Percentiles rank a stretch among this genome's conserved stretches.
These are phyloP conservation scores for Epithemia pelagica DNA, from an alignment of 108 stramenopile species.

Conservation along the genomic window DNA sequence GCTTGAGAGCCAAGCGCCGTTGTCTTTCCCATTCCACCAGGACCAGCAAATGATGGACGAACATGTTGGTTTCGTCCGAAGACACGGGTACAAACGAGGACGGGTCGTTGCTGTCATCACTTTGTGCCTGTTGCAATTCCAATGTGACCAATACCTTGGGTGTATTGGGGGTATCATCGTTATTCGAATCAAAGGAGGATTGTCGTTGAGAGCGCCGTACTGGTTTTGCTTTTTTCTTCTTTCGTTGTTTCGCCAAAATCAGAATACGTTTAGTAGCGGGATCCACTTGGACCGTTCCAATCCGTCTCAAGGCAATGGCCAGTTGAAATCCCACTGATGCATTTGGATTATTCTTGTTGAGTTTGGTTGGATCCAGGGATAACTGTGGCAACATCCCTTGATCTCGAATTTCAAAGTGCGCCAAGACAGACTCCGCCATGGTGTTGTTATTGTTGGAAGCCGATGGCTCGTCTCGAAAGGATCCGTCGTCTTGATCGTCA, in stretches of 20 bases:
- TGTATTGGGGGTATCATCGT: background rate
- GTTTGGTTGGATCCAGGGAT: background rate
- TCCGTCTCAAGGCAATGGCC: constrained; percentile 5
- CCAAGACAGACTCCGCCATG: background rate
- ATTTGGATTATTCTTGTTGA: background rate
- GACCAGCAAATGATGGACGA: constrained; percentile 38
- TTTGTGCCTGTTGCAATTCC: background rate
- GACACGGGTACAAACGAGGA: background rate
- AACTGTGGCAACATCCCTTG: background rate
- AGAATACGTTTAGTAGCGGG: background rate
- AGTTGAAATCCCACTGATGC: background rate
- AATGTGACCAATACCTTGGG: background rate
- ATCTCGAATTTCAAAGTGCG: background rate
- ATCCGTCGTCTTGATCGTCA: constrained; percentile 6
- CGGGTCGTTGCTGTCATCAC: background rate
- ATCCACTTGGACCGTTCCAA: constrained; percentile 1
- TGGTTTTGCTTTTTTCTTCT: background rate
- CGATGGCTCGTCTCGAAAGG: background rate
- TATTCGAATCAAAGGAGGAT: background rate
- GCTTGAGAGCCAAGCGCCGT: constrained; percentile 32
- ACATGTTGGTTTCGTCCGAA: constrained; percentile 2
- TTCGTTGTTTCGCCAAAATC: constrained; percentile 3
- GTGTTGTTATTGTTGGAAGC: background rate
- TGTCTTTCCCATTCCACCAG: constrained; percentile 70
- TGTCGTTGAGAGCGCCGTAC: background rate